These are phyloP conservation scores for Colletotrichum orchidophilum DNA, from an alignment of 2,329 filamentous ascomycete genomes.

Conservation along the genomic window DNA sequence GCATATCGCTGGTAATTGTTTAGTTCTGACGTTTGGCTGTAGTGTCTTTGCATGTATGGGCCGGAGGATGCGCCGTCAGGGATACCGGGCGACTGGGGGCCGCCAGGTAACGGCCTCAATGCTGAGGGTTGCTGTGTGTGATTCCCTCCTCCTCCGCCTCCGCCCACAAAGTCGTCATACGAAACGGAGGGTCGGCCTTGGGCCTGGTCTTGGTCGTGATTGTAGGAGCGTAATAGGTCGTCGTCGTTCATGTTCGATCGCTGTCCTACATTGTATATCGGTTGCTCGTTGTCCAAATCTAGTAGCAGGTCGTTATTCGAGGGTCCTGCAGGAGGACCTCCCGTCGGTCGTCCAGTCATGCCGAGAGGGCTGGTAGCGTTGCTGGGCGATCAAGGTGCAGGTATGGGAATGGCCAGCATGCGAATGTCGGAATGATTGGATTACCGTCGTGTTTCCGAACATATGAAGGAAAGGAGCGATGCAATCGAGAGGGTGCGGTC, in stretches of 20 bases:
- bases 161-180: slow-evolving; percentile 94
- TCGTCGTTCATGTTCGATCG: slow-evolving; percentile 84
- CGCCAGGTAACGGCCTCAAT: slow-evolving; percentile 46
- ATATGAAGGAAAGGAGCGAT: slow-evolving; percentile 26
- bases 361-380: slow-evolving; percentile 51
- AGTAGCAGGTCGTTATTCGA: slow-evolving; percentile 72
- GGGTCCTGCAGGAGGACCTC: slow-evolving; percentile 59
- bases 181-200: slow-evolving; percentile 84
- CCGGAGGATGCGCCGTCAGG: slow-evolving; percentile 41
- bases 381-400: slow-evolving; percentile 37
- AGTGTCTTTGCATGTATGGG: slow-evolving; percentile 59
- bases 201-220: slow-evolving; percentile 70
- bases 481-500: slow-evolving; percentile 7
- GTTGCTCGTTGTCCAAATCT: slow-evolving; percentile 77
- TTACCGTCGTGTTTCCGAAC: slow-evolving; percentile 22
- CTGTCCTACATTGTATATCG: slow-evolving; percentile 79
- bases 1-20: slow-evolving; percentile 93
- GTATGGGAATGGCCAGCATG: slow-evolving; percentile 43
- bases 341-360: slow-evolving; percentile 69
- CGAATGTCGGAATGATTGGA: slow-evolving; percentile 32
- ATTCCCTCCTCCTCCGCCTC: slow-evolving; percentile 45
- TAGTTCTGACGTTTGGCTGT: slow-evolving; percentile 82
- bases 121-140: slow-evolving; percentile 55
- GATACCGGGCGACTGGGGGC: slow-evolving; percentile 32
- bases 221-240: slow-evolving; percentile 78